phyloP scores from a whole-genome alignment of 768 basidiomycete genomes.

The Kondoa subrosea region DNA sequence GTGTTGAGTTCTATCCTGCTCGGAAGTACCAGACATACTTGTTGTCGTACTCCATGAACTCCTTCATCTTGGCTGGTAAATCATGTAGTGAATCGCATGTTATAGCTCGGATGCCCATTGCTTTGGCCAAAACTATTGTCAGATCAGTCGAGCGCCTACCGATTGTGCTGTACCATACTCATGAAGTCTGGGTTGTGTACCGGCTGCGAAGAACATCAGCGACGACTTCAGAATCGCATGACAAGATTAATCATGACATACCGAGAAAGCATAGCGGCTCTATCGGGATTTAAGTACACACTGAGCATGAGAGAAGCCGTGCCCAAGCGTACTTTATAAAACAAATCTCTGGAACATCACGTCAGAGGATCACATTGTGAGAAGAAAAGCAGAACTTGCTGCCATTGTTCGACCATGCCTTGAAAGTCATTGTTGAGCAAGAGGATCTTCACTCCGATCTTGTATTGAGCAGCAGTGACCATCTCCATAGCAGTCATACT shows the following conservation, averaged over 20 bases:
- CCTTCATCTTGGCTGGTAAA: constrained; percentile 89
- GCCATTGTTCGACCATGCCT: constrained; percentile 99
- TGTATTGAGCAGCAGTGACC: constrained; percentile 72
- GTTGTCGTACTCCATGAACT: constrained; percentile 87
- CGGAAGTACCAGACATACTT: no score
- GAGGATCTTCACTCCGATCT: constrained; percentile 79
- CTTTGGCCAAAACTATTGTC: constrained; percentile 62
- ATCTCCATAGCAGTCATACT: constrained; percentile 99
- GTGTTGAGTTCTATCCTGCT: no score
- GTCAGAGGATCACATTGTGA: constrained; percentile 93
- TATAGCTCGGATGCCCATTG: constrained; percentile 87
- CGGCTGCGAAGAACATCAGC: no score
- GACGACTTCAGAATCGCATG: constrained; percentile 78
- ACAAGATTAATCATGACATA: no score
- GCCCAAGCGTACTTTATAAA: constrained; percentile 18
- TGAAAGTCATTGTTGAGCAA: constrained; percentile 29
- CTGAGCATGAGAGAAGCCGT: constrained; percentile 84
- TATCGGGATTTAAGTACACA: no score
- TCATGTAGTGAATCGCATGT: constrained; percentile 54
- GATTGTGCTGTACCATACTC: no score
- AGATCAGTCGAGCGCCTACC: no score
- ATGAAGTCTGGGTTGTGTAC: no score
- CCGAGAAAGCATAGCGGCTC: no score
- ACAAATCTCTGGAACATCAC: constrained; percentile 47
- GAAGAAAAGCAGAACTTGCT: constrained; percentile 88